Evolutionary conservation across 768 basidiomycete species (phyloP).

Genomic region (Sistotremastrum suecicum): DNA sequence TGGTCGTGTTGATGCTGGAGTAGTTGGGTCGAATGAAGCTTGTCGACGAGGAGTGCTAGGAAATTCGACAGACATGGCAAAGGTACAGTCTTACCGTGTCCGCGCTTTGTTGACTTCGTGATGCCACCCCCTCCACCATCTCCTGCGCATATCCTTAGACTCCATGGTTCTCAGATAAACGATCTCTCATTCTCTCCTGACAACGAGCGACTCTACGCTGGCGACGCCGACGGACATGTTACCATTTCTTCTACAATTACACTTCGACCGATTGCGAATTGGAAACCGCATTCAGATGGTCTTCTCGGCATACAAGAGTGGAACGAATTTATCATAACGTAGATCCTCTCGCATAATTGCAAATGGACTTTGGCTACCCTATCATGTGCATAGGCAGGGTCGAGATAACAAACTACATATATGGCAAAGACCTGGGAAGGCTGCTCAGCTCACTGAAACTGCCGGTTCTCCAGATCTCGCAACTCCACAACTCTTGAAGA

Average conservation of each 20-base stretch:
- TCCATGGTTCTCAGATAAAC: slow-evolving; percentile 51
- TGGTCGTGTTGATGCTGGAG: slow-evolving; percentile 42
- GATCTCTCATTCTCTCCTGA: slow-evolving; percentile 49
- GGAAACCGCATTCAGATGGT: slow-evolving; percentile 69
- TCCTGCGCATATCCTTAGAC: slow-evolving; percentile 64
- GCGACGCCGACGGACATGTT: slow-evolving; percentile 67
- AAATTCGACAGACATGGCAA: slow-evolving; percentile 3
- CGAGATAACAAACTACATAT: slow-evolving; percentile 78
- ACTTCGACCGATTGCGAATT: slow-evolving; percentile 56
- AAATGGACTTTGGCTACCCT: neutral
- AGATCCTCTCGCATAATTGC: slow-evolving; percentile 17
- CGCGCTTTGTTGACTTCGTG: too few relatives aligned
- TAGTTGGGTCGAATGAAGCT: slow-evolving; percentile 21
- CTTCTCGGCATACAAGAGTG: slow-evolving; percentile 73
- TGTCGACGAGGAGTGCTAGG: slow-evolving; percentile 19
- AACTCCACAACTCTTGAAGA: slow-evolving; percentile 40
- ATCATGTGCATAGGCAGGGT: slow-evolving; percentile 40
- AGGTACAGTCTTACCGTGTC: too few relatives aligned
- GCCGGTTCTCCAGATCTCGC: slow-evolving; percentile 37
- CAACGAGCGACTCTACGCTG: slow-evolving; percentile 77
- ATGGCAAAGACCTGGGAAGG: slow-evolving; percentile 36
- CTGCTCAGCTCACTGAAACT: slow-evolving; percentile 36
- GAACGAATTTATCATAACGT: slow-evolving; percentile 62
- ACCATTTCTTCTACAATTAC: slow-evolving; percentile 62
- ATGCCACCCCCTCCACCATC: slow-evolving; percentile 22